Conservation (phyloP, 805 yeast genomes). For the Kockiozyma suomiensis region DNA sequence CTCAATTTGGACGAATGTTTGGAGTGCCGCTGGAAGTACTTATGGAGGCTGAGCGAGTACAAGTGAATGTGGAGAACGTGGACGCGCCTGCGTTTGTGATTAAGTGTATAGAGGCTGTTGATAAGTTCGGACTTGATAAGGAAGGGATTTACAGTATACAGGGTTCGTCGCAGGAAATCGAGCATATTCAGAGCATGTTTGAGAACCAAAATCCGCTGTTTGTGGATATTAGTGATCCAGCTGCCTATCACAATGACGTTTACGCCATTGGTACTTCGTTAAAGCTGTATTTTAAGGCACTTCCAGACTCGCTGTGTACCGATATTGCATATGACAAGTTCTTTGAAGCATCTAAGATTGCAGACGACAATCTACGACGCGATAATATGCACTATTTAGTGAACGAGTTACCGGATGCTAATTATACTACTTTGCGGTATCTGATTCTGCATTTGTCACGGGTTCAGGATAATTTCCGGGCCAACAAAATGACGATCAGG, state of each 20-base stretch:
- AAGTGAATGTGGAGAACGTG: conserved; percentile 45
- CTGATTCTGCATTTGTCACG: conserved; percentile 82
- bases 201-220: conserved; percentile 54
- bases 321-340: conserved; percentile 61
- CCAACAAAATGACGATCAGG: conserved; percentile 79
- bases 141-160: conserved; percentile 90
- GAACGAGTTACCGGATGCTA: conserved; percentile 89
- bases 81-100: conserved; percentile 89
- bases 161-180: conserved; percentile 75
- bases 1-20: conserved; percentile 50
- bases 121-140: conserved; percentile 75
- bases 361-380: conserved; percentile 61
- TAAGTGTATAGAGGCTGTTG: conserved; percentile 84
- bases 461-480: conserved; percentile 61
- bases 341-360: conserved; percentile 69
- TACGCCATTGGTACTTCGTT: conserved; percentile 85
- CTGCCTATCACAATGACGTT: conserved; percentile 71
- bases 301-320: conserved; percentile 87
- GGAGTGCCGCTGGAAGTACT: conserved; percentile 81
- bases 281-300: conserved; percentile 76
- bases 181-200: conserved; percentile 69
- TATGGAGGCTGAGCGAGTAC: conserved; percentile 69
- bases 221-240: conserved; percentile 56
- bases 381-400: conserved; percentile 83
- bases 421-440: conserved; percentile 86